Base-by-base conservation (phyloP, 2,329 filamentous ascomycete species). In the Neophaeococcomyces aloes region DNA sequence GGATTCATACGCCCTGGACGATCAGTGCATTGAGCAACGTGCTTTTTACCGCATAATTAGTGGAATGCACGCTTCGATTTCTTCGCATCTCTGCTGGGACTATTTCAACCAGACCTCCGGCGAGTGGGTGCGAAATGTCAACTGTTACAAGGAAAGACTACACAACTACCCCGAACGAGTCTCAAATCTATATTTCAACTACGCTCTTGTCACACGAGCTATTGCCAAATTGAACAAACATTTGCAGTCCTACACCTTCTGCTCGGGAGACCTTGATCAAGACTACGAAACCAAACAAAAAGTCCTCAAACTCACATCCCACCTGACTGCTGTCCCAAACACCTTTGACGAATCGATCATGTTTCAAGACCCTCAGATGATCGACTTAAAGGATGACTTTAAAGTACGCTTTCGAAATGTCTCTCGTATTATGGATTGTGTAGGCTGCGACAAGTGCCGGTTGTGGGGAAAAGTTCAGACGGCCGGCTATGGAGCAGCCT, bases 141-240 rank as follows among this genome's bases (percentile, higher is more conserved):
- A 79, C 50, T 98, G 91, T 71, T 98, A 94, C 72, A 79, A 84
- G 59, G 69, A 79, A 27, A 79, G 91, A n/a, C 75, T 98, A 13
- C 85, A 94, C 63, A 71, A 74, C 17, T 78, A 84, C 60, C 86
- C 89, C 0, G 91, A 98, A 54, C 83, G 89, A 48, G 84, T 98
- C 58, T 91, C 88, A 54, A 98, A 98, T 64, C 74, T 98, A 38
- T 98, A 98, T 70, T 98, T 98, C 71, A 96, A 98, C 75, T 98
- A 94, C 59, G 91, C 91, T 1, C 75, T 98, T n/a, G 74, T 98
- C 31, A 83, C 89, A 19, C 83, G 91, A 38, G 91, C 91, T 10
- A 76, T 96, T 31, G 83, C 86, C 42, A 98, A 98, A 66, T 75
- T 96, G 7, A 84, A 83, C 10, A 83, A 85, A 18, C 81, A 88